phyloP scores from a whole-genome alignment of 1,284 basidiomycete genomes.

The Leccinum pachyderme region DNA sequence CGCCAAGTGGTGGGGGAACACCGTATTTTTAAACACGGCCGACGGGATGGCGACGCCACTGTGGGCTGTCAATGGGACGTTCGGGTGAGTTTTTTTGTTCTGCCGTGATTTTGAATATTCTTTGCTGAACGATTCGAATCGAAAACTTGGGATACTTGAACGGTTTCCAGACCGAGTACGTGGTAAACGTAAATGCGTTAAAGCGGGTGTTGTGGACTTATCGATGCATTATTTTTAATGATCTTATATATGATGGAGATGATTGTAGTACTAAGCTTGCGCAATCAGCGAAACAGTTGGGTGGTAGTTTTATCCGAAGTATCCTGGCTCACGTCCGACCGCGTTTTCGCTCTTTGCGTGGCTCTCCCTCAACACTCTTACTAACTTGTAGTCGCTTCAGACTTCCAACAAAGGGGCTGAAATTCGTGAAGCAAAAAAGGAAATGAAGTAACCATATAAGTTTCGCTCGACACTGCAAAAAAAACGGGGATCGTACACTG shows the following conservation, averaged over 20 bases:
- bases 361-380: too few species aligned
- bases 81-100: slow-evolving; percentile 19
- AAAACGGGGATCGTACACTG: too few species aligned
- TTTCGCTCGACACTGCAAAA: too few species aligned
- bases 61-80: slow-evolving; percentile 22
- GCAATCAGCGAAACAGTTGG: neutral
- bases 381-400: too few species aligned
- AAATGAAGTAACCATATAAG: too few species aligned
- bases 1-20: slow-evolving; percentile 55
- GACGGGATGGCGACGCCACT: slow-evolving; percentile 35
- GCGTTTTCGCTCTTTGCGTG: too few species aligned
- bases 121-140: neutral
- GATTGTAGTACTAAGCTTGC: neutral
- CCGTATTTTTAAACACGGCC: slow-evolving; percentile 42
- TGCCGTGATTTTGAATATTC: neutral
- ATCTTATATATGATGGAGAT: neutral
- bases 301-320: too few species aligned
- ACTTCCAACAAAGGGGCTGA: too few species aligned
- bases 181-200: neutral
- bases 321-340: too few species aligned
- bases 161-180: neutral
- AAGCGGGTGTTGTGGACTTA: neutral
- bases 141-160: neutral
- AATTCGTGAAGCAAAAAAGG: too few species aligned
- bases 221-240: neutral